These are phyloP conservation scores for Suhomyces bribrorum DNA, from an alignment of 1,139 yeast genomes.

Conservation along the genomic window DNA sequence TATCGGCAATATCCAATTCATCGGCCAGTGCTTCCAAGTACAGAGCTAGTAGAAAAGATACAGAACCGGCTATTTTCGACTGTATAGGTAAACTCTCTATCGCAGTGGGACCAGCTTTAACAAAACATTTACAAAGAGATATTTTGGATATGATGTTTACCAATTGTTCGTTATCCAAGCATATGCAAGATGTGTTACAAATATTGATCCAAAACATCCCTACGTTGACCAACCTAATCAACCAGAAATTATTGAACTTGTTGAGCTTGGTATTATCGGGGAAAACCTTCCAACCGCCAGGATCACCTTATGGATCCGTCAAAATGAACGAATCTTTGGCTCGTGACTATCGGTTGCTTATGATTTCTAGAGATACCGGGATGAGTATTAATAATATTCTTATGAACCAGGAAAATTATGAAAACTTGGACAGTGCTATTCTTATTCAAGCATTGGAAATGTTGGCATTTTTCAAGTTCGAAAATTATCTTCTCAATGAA, in stretches of 20 bases:
- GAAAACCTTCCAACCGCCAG: conserved; percentile 79
- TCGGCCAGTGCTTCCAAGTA: conserved; percentile 54
- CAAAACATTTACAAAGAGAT: conserved; percentile 84
- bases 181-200: conserved; percentile 73
- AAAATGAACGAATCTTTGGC: conserved; percentile 69
- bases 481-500: conserved; percentile 75
- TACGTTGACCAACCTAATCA: conserved; percentile 71
- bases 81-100: conserved; percentile 84
- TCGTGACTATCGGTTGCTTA: conserved; percentile 70
- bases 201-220: conserved; percentile 75
- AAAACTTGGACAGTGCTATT: conserved; percentile 51
- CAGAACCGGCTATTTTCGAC: conserved; percentile 85
- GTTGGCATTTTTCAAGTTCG: conserved; percentile 73
- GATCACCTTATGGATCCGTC: conserved; percentile 75
- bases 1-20: conserved; percentile 27
- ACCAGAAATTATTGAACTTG: conserved; percentile 70
- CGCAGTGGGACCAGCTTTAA: conserved; percentile 93
- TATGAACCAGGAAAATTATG: conserved; percentile 42
- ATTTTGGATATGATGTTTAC: conserved; percentile 74
- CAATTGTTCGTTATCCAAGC: conserved; percentile 76
- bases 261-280: conserved; percentile 82
- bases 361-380: conserved; percentile 68
- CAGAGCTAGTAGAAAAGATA: conserved; percentile 62
- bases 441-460: conserved; percentile 71
- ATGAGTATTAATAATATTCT: conserved; percentile 37